Conservation (phyloP, 1,139 yeast species). For the Scheffersomyces illinoinensis region DNA sequence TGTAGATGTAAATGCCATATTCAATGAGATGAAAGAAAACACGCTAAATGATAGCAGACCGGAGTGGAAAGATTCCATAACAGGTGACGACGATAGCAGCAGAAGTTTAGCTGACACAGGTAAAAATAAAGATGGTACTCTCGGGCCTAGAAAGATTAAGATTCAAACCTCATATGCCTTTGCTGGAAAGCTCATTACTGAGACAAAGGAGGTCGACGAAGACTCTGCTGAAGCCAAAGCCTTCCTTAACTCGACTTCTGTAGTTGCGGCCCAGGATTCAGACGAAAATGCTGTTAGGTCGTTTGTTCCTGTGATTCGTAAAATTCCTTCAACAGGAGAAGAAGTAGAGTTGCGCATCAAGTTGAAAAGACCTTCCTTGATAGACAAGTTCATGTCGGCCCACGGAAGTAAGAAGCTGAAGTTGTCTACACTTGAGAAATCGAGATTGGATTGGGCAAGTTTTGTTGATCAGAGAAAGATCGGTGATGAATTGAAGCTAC, state of each 20-base stretch:
- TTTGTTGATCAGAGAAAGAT: slow-evolving; percentile 88
- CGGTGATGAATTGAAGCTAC: slow-evolving; percentile 74
- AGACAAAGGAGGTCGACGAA: slow-evolving; percentile 72
- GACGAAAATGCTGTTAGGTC: slow-evolving; percentile 18
- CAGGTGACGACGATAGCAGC: slow-evolving; percentile 8
- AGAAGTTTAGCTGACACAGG: slow-evolving; percentile 45
- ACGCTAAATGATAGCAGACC: slow-evolving; percentile 1
- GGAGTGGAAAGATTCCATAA: slow-evolving; percentile 12
- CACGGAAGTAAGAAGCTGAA: slow-evolving; percentile 52
- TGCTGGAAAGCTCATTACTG: slow-evolving; percentile 83
- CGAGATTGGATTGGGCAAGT: slow-evolving; percentile 92
- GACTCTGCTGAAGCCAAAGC: slow-evolving; percentile 88
- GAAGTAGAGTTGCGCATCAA: slow-evolving; percentile 34
- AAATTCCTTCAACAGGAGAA: slow-evolving; percentile 33
- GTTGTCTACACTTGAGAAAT: slow-evolving; percentile 87
- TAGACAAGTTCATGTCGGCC: slow-evolving; percentile 55
- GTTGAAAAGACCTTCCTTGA: slow-evolving; percentile 71
- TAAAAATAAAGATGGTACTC: slow-evolving; percentile 43
- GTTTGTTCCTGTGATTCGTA: slow-evolving; percentile 38
- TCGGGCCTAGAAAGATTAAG: slow-evolving; percentile 53
- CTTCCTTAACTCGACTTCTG: slow-evolving; percentile 58
- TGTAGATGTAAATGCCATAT: slow-evolving; percentile 38
- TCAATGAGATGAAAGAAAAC: slow-evolving; percentile 26
- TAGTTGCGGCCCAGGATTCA: slow-evolving; percentile 17
- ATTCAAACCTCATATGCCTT: slow-evolving; percentile 81